Evolutionary conservation across 306 rosid genomes (phyloP).

Genomic region (Trifolium pratense): DNA sequence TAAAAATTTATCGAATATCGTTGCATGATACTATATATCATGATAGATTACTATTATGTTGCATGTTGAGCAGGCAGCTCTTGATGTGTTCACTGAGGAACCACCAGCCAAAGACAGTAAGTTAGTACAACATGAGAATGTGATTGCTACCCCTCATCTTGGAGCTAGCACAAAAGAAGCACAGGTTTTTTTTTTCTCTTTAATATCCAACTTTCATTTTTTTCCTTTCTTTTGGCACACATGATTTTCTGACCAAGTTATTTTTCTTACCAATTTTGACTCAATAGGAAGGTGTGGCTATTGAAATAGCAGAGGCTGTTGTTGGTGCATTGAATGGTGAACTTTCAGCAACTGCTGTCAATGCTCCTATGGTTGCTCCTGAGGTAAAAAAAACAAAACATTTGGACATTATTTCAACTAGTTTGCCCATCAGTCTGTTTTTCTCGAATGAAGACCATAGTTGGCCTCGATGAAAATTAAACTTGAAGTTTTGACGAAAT

Average conservation of each 20-base stretch:
- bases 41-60: not conserved
- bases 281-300: constrained; percentile 89
- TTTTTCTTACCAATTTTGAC: constrained; percentile 4
- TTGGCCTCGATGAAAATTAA: not conserved
- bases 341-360: constrained; percentile 95
- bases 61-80: constrained; percentile 70
- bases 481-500: not conserved
- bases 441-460: not conserved
- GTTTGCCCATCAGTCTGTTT: not conserved
- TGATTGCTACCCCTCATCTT: constrained; percentile 86
- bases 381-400: constrained; percentile 60
- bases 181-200: constrained; percentile 56
- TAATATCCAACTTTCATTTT: not conserved
- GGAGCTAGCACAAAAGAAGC: constrained; percentile 99
- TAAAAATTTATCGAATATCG: no score
- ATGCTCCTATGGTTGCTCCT: constrained; percentile 97
- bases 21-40: no score
- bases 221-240: not conserved
- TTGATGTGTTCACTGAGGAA: constrained; percentile 86
- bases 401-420: not conserved
- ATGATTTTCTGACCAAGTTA: constrained; percentile 6
- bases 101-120: constrained; percentile 83
- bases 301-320: constrained; percentile 97
- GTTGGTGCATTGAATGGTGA: constrained; percentile 90
- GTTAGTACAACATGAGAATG: constrained; percentile 81